Evolutionary conservation across 768 basidiomycete genomes (phyloP), one percentile per base, ranked within the genome.

Genomic region (Serendipita vermifera): DNA sequence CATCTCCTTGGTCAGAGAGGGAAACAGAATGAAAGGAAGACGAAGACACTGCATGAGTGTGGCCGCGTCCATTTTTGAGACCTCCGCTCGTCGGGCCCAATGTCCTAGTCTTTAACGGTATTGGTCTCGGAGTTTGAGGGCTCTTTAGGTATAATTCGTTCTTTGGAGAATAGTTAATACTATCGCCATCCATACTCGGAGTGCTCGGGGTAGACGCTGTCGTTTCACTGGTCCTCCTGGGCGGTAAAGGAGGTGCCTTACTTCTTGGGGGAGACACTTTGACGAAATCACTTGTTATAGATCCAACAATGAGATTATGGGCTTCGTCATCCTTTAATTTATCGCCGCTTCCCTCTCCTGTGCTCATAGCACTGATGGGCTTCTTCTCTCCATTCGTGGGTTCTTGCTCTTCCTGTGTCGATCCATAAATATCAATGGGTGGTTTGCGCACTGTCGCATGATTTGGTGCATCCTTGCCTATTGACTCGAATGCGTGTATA

Each of bases 1-100:
- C 1, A 77, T 76, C 15, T 74, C 68, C 29, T 73, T 72, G 64
- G 70, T 69, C 56, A 1, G 85, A 87, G 15, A 88, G 74, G 1
- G 86, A 88, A 24, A 88, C 83, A 2, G 86, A 87, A 62, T 87
- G 85, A 59, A 89, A 87, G 27, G 86, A 88, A 2, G 86, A 87
- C 35, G 86, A 76, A 46, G 86, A 88, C 1, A 84, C 85, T 2
- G 75, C 76, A 3, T 78, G 75, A 3, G 71, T 75, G 64, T 87
- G 85, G 38, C 73, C 71, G 15, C 67, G 59, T 38, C 64, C 66
- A 58, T 60, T n/a, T n/a, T 41, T 41, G 17, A n/a, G 11, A 11
- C 7, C 7, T 5, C 15, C 22, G 46, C 32, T 51, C n/a, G 35
- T 9, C n/a, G 35, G 35, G 17, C 39, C 39, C 7, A 20, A 26